Conservation (phyloP, 2,329 filamentous ascomycete genomes). For the Colletotrichum tropicicola region DNA sequence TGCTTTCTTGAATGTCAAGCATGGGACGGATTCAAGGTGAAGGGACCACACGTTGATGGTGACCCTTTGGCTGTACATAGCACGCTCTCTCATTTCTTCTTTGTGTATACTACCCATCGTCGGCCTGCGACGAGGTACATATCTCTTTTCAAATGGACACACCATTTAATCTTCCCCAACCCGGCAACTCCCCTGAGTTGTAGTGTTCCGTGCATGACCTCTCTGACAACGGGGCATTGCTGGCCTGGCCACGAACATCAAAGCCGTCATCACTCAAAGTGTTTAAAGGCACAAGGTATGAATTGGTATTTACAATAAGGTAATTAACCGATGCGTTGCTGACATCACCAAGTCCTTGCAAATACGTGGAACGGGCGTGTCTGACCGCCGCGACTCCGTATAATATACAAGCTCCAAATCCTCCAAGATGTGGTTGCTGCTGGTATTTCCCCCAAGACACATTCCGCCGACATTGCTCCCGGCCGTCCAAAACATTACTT, state of each 20-base stretch:
- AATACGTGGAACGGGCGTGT: neutral
- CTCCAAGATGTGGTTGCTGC: neutral
- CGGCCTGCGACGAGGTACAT: slow-evolving; percentile 1
- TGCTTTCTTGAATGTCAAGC: no score
- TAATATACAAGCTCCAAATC: slow-evolving; percentile 12
- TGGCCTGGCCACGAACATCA: neutral
- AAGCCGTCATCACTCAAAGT: no score
- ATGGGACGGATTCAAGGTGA: no score
- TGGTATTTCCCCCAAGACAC: neutral
- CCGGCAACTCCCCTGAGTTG: no score
- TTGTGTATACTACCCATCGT: slow-evolving; percentile 4
- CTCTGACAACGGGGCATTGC: no score
- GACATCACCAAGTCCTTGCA: neutral
- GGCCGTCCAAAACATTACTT: neutral
- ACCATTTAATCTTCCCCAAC: neutral
- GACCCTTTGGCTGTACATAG: slow-evolving; percentile 9
- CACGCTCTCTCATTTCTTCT: neutral
- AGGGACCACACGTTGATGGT: neutral
- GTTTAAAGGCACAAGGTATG: no score
- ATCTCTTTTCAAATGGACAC: neutral
- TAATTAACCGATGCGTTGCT: neutral
- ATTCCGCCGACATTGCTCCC: neutral
- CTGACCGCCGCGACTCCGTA: neutral
- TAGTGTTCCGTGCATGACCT: no score
- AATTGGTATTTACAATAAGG: neutral